Evolutionary conservation across 495 filamentous ascomycete species (phyloP), one percentile per base, ranked within the genome.

Genomic region (Schizothecium vesticola): DNA sequence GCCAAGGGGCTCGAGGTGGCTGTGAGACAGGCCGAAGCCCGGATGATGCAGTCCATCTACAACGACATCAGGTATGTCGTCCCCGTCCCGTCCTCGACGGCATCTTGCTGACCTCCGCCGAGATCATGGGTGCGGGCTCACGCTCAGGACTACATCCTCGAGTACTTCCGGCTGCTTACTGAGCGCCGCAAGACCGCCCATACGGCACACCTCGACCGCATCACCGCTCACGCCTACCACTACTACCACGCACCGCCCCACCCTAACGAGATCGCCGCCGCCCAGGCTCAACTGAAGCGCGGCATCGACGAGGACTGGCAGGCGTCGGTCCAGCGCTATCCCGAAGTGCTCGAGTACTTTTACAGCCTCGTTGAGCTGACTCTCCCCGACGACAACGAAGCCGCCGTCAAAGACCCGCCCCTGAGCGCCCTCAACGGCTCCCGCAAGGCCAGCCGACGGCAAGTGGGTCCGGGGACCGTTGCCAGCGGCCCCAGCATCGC

Each of bases 301-400:
- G 90, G 87, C 69, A 88, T 91, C 75, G 89, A 91, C 73, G 88
- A 89, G 43, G 90, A 92, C 79, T 92, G 90, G 90, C 82, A 86
- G 70, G 80, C 83, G 9, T 87, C 84, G 29, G 89, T 91, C 43
- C 86, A 90, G 64, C 81, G 85, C 63, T 92, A 92, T 69, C 90
- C 90, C 5, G 88, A 91, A 72, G 88, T 92, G 26, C 80, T 92
- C 55, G 88, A 92, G 77, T 90, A 91, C 73, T 92, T 88, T 71
- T 91, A 86, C 79, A 82, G 84, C 66, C 78, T 90, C 26, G 85
- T 91, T 19, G 86, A 89, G 69, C 69, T 90, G 65, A 83, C 80
- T 57, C 75, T 89, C 8, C 88, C 88, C 0, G 73, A 77, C 24
- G 84, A 87, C 59, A 80, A 85, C 65, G 84, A 86, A 33, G 74